A percentile compares a stretch with the other conserved stretches of the same genome.
Conservation (phyloP, 1,284 basidiomycete species). For the Pascua guehoae region DNA sequence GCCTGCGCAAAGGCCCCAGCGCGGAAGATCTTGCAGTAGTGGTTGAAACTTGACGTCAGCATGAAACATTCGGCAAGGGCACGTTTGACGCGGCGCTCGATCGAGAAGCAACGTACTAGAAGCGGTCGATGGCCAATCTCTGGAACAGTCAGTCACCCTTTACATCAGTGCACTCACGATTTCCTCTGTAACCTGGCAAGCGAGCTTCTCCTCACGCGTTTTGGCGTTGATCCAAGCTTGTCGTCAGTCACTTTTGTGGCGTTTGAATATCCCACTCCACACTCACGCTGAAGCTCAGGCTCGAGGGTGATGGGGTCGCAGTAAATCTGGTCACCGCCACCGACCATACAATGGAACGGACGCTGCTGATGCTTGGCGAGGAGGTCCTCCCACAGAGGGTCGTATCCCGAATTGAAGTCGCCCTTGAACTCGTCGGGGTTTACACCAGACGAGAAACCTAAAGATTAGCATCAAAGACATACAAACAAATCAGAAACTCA, state of each 20-base stretch:
- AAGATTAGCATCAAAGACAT: not conserved
- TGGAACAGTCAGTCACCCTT: not conserved
- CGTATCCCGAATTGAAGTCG: slow-evolving; percentile 63
- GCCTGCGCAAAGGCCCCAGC: slow-evolving; percentile 87
- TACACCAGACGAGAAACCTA: slow-evolving; percentile 53
- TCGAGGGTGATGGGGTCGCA: slow-evolving; percentile 52
- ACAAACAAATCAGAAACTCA: slow-evolving; percentile 11
- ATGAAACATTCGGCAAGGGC: too few relatives aligned
- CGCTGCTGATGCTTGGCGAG: slow-evolving; percentile 70
- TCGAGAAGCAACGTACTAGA: slow-evolving; percentile 45
- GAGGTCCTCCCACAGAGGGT: slow-evolving; percentile 90
- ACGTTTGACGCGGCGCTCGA: too few relatives aligned
- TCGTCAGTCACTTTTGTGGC: slow-evolving; percentile 28
- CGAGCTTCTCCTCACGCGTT: slow-evolving; percentile 63
- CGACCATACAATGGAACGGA: slow-evolving; percentile 71
- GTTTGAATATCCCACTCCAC: not conserved
- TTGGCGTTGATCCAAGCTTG: slow-evolving; percentile 72
- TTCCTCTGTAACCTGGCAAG: slow-evolving; percentile 64
- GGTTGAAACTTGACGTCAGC: slow-evolving; percentile 60
- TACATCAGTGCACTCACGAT: slow-evolving; percentile 52
- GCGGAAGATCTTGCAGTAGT: slow-evolving; percentile 83
- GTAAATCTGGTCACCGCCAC: slow-evolving; percentile 52
- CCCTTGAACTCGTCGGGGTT: slow-evolving; percentile 51
- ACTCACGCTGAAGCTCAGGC: slow-evolving; percentile 50
- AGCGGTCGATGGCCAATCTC: slow-evolving; percentile 71